Evolutionary conservation across 192 early-diverging fungal species (phyloP), one percentile per base, ranked within the genome.

Genomic region (Irineochytrium annulatum): DNA sequence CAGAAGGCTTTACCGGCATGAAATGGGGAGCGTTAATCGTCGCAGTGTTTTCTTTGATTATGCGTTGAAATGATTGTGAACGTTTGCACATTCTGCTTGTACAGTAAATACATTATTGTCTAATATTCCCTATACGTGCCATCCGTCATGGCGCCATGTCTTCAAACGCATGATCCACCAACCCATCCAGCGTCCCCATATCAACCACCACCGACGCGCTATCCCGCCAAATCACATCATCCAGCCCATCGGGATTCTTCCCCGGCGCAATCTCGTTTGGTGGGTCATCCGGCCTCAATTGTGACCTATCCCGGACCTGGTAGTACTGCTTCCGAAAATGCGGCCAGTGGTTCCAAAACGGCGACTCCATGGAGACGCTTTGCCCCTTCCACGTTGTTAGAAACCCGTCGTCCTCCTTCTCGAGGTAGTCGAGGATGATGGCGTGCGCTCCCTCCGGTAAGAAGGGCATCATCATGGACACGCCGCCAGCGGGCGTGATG

Each of bases 321-420:
- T 72, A 72, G 55, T 72, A 72, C 55, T 57, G 70, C 35, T 72
- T 72, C 27, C 57, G 53, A 11, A 72, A 34, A 35, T 68, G 60
- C 58, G 70, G 70, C 17, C 53, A 56, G 46, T 66, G 37, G 55
- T 72, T 72, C 70, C 70, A 72, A 52, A 72, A 56, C 13, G 70
- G 64, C 52, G 65, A 59, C 45, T 72, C 70, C 70, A 72, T 72
- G 6, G 52, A 61, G 3, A 67, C 59, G 16, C 35, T 55, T 34
- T 60, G 32, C 0, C 60, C 60, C 19, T 49, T 28, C 26, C 32
- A 22, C 11, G 65, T 62, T 3, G 57, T 57, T 24, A 59, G 44
- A 20, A 52, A 57, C 1, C 28, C n/a, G 3, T 62, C 53, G n/a
- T 67, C 70, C 4, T 62, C 54, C 14, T 51, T 51, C 19, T 65